These are phyloP conservation scores for Boletus sp. DNA, from an alignment of 768 basidiomycete species.

Conservation along the genomic window DNA sequence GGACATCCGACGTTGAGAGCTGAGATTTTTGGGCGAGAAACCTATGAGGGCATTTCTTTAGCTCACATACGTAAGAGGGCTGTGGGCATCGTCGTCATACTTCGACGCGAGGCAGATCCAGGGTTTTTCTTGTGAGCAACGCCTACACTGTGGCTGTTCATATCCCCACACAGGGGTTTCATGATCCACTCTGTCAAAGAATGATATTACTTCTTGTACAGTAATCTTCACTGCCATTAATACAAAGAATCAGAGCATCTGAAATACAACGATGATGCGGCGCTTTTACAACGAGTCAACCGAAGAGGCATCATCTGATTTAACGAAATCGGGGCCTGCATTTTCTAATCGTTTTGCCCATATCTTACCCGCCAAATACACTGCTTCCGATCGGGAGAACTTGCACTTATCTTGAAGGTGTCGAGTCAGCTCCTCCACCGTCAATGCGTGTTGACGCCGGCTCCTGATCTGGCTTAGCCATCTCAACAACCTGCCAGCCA, in stretches of 20 bases:
- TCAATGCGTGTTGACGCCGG: conserved; percentile 15
- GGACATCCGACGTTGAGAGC: neutral
- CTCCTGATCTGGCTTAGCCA: conserved; percentile 20
- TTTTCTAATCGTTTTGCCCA: conserved; percentile 22
- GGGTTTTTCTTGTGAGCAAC: conserved; percentile 1
- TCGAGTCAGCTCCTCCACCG: conserved; percentile 16
- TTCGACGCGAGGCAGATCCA: conserved; percentile 7
- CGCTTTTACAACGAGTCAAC: conserved; percentile 6
- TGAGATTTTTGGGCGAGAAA: neutral
- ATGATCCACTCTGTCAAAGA: conserved; percentile 4
- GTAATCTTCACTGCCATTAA: neutral
- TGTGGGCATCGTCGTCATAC: conserved; percentile 12
- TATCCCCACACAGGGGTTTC: conserved; percentile 7
- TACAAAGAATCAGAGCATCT: conserved; percentile 10
- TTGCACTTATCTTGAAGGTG: conserved; percentile 25
- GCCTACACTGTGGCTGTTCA: conserved; percentile 4
- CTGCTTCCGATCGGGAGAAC: conserved; percentile 21
- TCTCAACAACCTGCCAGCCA: conserved; percentile 18
- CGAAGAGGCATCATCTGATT: conserved; percentile 16
- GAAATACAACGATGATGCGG: neutral
- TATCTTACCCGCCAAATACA: conserved; percentile 23
- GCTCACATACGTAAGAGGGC: conserved; percentile 9
- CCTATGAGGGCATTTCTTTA: neutral
- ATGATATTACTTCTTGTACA: neutral
- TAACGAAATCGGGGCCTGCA: conserved; percentile 24